Base-by-base conservation (phyloP, 1,139 yeast genomes). In the Yamadazyma triangularis region DNA sequence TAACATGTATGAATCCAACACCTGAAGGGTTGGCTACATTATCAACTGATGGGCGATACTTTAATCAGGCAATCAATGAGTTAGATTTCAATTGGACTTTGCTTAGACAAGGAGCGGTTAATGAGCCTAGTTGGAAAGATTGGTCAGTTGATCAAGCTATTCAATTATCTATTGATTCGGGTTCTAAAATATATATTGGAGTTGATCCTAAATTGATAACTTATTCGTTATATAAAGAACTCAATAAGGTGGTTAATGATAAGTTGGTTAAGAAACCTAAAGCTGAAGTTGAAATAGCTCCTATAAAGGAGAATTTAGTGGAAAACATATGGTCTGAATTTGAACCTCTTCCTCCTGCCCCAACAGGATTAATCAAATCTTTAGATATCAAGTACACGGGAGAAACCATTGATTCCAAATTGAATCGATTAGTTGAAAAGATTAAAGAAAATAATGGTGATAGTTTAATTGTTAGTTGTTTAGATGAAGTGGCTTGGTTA, bases 41-140 rank as follows among this genome's bases (percentile, higher is more conserved):
- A 44, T 79, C 95, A 8, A 93, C 98, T 0, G 98, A 93, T 57
- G 97, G 96, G 9, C 72, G 98, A 44, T 93, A 93, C 59, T 93
- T 88, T 55, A 74, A 78, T 42, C 98, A 93, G 59, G 98, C 98
- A 2, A 62, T 75, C 16, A 77, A 82, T 50, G 95, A 93, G 58
- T 70, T 93, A 41, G 96, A 87, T 53, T 81, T 72, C 53, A 85
- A 86, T 58, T 93, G 98, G 98, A 55, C 68, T 9, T 67, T 93
- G 40, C 68, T 93, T 46, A 88, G 79, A 53, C 93, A 82, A 53
- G 95, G 95, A 10, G 69, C 77, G 10, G 70, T 72, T 33, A 85
- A 77, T 40, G 80, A 79, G 36, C 80, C 84, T 20, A 65, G 88
- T 3, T 91, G 98, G 98, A 82, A 83, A 52, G 83, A 85, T 45